A percentile compares a stretch with the other conserved stretches of the same genome.
phyloP scores from a whole-genome alignment of 176 grass and related monocot species.

The Musa beccarii region DNA sequence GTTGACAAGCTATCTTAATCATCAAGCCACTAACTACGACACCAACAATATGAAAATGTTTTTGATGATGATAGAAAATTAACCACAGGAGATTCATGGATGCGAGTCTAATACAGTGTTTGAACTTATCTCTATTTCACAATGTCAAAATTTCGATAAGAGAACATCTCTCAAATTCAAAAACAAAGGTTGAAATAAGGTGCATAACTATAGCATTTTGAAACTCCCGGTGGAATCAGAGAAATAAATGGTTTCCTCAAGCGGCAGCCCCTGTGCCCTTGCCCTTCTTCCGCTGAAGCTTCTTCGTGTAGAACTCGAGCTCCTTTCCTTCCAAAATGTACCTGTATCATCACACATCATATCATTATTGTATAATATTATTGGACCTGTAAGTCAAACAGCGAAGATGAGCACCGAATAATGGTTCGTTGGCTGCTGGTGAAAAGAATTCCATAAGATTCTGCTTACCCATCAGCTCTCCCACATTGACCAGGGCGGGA shows the following conservation, averaged over 20 bases:
- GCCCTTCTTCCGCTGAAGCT: slow-evolving; percentile 5
- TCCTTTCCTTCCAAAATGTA: slow-evolving; percentile 20
- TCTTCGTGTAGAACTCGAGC: slow-evolving; percentile 21
- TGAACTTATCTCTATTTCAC: neutral
- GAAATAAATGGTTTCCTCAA: neutral
- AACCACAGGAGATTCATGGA: neutral
- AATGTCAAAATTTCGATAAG: neutral
- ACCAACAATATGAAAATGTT: too few species aligned
- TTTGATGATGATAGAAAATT: neutral
- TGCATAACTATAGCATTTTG: neutral
- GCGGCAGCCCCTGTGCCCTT: slow-evolving; percentile 10
- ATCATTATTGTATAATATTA: too few species aligned
- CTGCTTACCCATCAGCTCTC: slow-evolving; percentile 8
- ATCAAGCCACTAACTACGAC: too few species aligned
- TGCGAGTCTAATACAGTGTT: neutral
- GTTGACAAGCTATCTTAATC: too few species aligned
- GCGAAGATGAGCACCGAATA: too few species aligned
- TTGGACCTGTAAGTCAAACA: too few species aligned
- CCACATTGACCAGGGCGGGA: slow-evolving; percentile 10
- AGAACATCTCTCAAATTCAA: neutral
- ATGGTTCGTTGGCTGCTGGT: neutral
- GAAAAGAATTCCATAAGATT: neutral
- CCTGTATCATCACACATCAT: neutral
- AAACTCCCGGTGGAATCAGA: neutral
- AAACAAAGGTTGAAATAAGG: neutral